Base-by-base conservation (phyloP, 2,329 filamentous ascomycete genomes). In the Aspergillus sp. region DNA sequence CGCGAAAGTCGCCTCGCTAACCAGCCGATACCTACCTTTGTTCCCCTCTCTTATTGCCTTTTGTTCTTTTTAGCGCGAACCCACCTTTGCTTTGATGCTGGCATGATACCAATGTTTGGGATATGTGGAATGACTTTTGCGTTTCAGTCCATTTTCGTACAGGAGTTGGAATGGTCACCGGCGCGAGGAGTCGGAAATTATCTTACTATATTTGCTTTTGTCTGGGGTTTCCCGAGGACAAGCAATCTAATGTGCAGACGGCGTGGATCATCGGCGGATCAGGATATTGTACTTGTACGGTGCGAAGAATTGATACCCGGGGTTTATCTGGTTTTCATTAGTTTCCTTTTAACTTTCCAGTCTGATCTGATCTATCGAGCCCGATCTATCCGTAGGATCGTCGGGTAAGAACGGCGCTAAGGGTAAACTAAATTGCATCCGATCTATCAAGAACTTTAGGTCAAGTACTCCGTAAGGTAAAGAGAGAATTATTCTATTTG, bases 61-160 rank as follows among this genome's bases (percentile, higher is more conserved):
- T 53, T 51, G 42, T 40, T 20, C 19, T 17, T 49, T 50, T 47
- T 38, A 42, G 38, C 38, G 38, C 17, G 38, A 17, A 42, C n/a
- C 38, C 14, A 42, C 19, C 43, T 51, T 51, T 47, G 42, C 41
- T 58, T 54, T 56, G 49, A 57, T 55, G 54, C 55, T 54, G 56
- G 50, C 57, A 63, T 62, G 61, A 63, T 63, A 63, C 60, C 60
- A 63, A 59, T 51, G 54, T 57, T 57, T 59, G 53, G 55, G 55
- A 60, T 62, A 59, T 54, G 59, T 59, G 60, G 56, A 58, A 62
- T 56, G 61, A 63, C 44, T 52, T 50, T 45, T 47, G 19, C 40
- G 22, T 42, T 51, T 53, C 41, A 6, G 24, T 57, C 41, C 46
- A 45, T 51, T 44, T 51, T 47, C 17, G 40, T 48, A 52, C 24